phyloP scores from a whole-genome alignment of 768 basidiomycete species.

The Mycena maculata region DNA sequence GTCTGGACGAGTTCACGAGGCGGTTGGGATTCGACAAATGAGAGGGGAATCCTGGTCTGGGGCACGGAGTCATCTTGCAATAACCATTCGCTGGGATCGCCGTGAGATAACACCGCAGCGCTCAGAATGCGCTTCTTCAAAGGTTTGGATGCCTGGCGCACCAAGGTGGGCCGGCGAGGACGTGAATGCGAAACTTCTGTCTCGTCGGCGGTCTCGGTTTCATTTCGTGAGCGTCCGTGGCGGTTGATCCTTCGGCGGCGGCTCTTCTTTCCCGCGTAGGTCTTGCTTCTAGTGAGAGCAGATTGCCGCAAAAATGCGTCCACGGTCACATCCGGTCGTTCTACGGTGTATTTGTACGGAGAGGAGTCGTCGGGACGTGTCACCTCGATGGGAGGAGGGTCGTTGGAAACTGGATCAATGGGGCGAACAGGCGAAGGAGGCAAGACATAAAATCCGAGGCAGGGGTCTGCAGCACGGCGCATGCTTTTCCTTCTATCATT shows the following conservation, averaged over 20 bases:
- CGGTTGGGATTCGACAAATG: slow-evolving; percentile 2
- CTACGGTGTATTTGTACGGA: neutral
- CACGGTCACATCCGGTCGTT: slow-evolving; percentile 12
- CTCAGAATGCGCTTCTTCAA: slow-evolving; percentile 25
- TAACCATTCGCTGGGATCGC: slow-evolving; percentile 18
- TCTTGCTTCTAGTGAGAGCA: slow-evolving; percentile 7
- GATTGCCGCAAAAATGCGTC: slow-evolving; percentile 28
- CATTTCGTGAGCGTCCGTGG: neutral
- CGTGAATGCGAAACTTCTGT: neutral
- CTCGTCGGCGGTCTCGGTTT: neutral
- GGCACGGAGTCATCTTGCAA: neutral
- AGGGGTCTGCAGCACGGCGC: slow-evolving; percentile 30
- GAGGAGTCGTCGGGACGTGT: neutral
- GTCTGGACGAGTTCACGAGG: neutral
- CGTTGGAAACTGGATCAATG: neutral
- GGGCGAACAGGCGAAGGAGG: neutral
- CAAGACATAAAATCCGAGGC: slow-evolving; percentile 27
- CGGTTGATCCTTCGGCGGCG: neutral
- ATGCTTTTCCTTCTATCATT: slow-evolving; percentile 24
- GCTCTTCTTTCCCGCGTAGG: slow-evolving; percentile 23
- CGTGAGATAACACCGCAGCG: slow-evolving; percentile 27
- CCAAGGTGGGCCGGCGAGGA: neutral
- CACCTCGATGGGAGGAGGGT: slow-evolving; percentile 6
- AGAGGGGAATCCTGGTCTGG: slow-evolving; percentile 11
- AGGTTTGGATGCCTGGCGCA: neutral